Base-by-base conservation (phyloP, 345 rosid genomes). In the Corchorus capsularis region DNA sequence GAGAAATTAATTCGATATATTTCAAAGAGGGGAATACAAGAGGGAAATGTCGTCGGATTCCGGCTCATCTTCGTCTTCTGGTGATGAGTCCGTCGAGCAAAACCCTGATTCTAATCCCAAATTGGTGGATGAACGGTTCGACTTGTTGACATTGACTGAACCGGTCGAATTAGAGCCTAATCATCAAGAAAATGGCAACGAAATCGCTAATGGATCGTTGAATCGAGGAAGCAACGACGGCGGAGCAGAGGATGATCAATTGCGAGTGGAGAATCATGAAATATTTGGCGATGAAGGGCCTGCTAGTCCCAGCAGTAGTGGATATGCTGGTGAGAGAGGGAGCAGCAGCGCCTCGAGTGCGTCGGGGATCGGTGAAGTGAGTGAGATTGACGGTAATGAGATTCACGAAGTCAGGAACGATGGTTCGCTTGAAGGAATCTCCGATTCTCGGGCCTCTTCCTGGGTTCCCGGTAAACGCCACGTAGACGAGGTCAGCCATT, bases 281-380 rank as follows among this genome's bases (percentile, higher is more conserved):
- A 10, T 85, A 77, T 74, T 85, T 54, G 91, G 90, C 79, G 89
- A 83, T 81, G 94, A 85, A 46, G 86, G 81, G 68, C 90, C 86
- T 69, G 77, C 85, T 46, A 93, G 97, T 78, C 95, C 99, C 22
- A 90, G 93, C 61, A 96, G 97, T 68, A 93, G 99, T 45, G 98
- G 99, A 10, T 96, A 93, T 71, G 99, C 93, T 3, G 98, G 94
- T 34, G 98, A 85, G 89, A 90, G 95, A 88, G 98, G 98, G 59
- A 96, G 94, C 55, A 92, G 97, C 80, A 84, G 93, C 19, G 89
- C 86, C 67, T 83, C 86, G 32, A 82, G 86, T 19, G 85, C 79
- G 19, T 86, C 94, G 52, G 79, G 85, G 61, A 50, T 72, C 59
- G 86, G 79, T 11, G 93, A 83, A 14, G 81, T 64, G 16, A 84